Percentiles rank a stretch among this genome's conserved stretches.
phyloP scores from a whole-genome alignment of 768 basidiomycete species.

The Sarcomyxa edulis region DNA sequence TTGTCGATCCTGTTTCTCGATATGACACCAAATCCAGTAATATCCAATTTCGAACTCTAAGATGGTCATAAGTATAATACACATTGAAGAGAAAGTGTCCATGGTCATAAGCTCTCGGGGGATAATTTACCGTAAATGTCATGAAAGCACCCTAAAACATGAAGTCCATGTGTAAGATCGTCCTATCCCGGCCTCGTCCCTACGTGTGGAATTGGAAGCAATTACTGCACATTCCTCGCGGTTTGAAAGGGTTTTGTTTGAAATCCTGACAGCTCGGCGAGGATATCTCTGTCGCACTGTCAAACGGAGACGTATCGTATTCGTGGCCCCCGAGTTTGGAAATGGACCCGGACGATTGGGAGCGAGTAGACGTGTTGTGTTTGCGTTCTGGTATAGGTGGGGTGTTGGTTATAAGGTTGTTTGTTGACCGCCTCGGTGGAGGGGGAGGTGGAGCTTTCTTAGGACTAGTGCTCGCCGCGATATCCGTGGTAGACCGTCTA shows the following conservation, averaged over 20 bases:
- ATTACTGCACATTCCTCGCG: constrained; percentile 58
- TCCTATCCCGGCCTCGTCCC: constrained; percentile 6
- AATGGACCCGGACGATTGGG: constrained; percentile 13
- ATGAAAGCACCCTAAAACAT: too few species aligned
- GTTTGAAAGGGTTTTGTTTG: constrained; percentile 64
- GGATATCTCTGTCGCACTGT: constrained; percentile 48
- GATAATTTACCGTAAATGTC: too few species aligned
- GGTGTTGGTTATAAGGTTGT: constrained; percentile 22
- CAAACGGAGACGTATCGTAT: constrained; percentile 58
- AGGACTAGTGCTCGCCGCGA: constrained; percentile 8
- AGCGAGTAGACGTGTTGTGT: constrained; percentile 15
- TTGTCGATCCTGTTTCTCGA: too few species aligned
- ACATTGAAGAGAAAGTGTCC: too few species aligned
- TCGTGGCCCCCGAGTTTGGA: constrained; percentile 18
- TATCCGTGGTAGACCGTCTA: constrained; percentile 15
- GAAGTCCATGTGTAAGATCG: too few species aligned
- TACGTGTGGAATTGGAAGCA: constrained; percentile 53
- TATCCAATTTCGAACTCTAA: too few species aligned
- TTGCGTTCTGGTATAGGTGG: constrained; percentile 46
- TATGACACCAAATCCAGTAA: too few species aligned
- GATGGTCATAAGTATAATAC: too few species aligned
- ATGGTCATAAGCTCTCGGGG: too few species aligned
- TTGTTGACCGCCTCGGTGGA: constrained; percentile 48
- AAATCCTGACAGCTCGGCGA: constrained; percentile 43
- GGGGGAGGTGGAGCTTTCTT: constrained; percentile 63